Base-by-base conservation (phyloP, 192 early-diverging fungal species). In the Coemansia sp. region DNA sequence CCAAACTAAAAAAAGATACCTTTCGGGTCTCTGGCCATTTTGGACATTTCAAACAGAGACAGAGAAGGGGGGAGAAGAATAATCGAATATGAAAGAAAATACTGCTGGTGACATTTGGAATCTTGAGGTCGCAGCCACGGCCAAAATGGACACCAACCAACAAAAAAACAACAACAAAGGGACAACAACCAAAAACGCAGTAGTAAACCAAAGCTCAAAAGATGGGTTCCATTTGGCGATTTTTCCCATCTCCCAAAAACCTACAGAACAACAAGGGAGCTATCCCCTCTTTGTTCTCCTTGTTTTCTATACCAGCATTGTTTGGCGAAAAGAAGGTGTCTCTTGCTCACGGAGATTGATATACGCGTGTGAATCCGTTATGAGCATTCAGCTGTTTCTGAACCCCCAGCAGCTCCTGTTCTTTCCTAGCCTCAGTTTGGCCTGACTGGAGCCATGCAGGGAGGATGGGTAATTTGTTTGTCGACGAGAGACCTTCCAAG, bases 141-240 rank as follows among this genome's bases (percentile, higher is more conserved):
- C 48, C 48, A 51, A 21, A 8, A 51, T 3, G 15, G 37, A 1
- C 37, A 51, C 4, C 48, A 46, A n/a, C 23, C 2, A 23, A 51
- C 2, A 51, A 21, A 51, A 51, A 21, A 51, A 63, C n/a, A 23
- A 62, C 5, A 46, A 56, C 20, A 53, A 23, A 61, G 31, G 28
- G 42, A 40, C 59, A 53, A 51, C 48, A 51, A 51, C 48, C 23
- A 51, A 26, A 51, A 51, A 51, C 48, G 48, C 48, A 51, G 48
- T 51, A 51, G 48, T 15, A 51, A 26, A 15, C 48, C 48, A 51
- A 51, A 51, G 21, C 48, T 51, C 48, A 21, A 51, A 13, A 46
- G 13, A 13, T 46, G 43, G 16, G 43, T 46, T 9, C 18, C 37
- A 39, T 20, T 46, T 13, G 5, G 16, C 43, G n/a, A 13, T 46